These are phyloP conservation scores for Sporothrix variecibatus DNA, from an alignment of 2,329 filamentous ascomycete genomes.

Conservation along the genomic window DNA sequence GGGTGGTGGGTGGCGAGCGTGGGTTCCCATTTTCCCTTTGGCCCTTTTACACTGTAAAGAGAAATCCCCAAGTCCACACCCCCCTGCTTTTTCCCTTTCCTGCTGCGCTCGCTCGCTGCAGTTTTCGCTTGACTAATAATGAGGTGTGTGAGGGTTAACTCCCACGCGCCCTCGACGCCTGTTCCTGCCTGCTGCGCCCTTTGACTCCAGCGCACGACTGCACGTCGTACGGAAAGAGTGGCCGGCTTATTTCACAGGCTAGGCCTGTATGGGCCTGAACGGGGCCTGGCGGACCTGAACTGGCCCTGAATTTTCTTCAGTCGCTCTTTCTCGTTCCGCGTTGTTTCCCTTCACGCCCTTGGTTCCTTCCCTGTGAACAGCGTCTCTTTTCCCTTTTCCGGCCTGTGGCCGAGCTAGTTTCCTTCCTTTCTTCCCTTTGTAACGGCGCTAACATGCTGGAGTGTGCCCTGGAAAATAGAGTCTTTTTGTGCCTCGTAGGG, in stretches of 20 bases:
- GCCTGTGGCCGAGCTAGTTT: conserved; percentile 17
- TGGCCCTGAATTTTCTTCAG: background rate
- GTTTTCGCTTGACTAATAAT: conserved; percentile 19
- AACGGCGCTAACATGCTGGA: background rate
- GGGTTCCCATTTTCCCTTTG: conserved; percentile 14
- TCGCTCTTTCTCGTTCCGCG: background rate
- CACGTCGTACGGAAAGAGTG: background rate
- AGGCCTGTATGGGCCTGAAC: background rate
- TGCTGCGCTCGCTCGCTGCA: background rate
- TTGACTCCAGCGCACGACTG: background rate
- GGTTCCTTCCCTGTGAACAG: background rate
- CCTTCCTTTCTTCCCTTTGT: background rate
- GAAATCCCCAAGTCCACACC: background rate
- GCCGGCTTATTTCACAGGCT: background rate
- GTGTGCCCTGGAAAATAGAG: background rate
- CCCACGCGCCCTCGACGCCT: background rate
- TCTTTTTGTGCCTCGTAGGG: background rate
- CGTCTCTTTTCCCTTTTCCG: conserved; percentile 10
- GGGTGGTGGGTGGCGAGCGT: conserved; percentile 24
- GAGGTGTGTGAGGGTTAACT: conserved; percentile 1
- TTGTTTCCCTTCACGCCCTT: background rate
- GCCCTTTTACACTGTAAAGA: background rate
- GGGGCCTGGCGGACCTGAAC: background rate
- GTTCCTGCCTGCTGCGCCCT: background rate
- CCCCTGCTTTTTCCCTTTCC: background rate